Evolutionary conservation across 208 protist genomes (phyloP), one percentile per base, ranked within the genome.

Genomic region (Trypanosoma lewisi): DNA sequence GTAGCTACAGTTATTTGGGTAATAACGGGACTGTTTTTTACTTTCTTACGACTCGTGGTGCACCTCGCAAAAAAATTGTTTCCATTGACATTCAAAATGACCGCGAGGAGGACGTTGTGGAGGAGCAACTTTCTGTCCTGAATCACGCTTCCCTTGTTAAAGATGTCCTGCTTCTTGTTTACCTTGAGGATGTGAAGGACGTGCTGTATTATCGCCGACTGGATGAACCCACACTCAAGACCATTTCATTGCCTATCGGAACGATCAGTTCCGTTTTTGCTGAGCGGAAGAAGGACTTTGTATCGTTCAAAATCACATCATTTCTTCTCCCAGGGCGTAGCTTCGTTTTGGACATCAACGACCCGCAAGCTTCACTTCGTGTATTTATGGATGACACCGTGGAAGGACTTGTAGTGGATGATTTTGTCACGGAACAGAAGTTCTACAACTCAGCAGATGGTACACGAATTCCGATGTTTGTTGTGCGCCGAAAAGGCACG

Each of bases 161-260:
- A 34, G 67, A 97, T 64, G 87, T 85, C 25, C 77, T 98, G 45
- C 41, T 97, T 39, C 63, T 96, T 1, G 62, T 75, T 2, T 98
- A 96, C 68, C 63, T 97, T 0, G 85, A 97, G 69, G 91, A 98
- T 71, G 95, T 98, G n/a, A 96, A 96, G 80, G 78, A 96, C 58
- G 84, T 94, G 1, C 9, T 97, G 17, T 94, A 97, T 72, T 86
- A 83, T 70, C 58, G 79, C 63, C 70, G 67, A 30, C 67, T 97
- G 21, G 19, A 70, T 47, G 75, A 71, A 47, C 37, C 64, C 9
- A 49, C 19, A 5, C 39, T 75, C 11, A 80, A 77, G 14, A 61
- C 51, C n/a, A 74, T 98, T 37, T 51, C 82, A 27, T 63, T 88
- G n/a, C 89, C 95, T 31, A 85, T 97, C 45, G 91, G 91, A 52